Evolutionary conservation across 768 basidiomycete genomes (phyloP).

Genomic region (Suillus paluster): DNA sequence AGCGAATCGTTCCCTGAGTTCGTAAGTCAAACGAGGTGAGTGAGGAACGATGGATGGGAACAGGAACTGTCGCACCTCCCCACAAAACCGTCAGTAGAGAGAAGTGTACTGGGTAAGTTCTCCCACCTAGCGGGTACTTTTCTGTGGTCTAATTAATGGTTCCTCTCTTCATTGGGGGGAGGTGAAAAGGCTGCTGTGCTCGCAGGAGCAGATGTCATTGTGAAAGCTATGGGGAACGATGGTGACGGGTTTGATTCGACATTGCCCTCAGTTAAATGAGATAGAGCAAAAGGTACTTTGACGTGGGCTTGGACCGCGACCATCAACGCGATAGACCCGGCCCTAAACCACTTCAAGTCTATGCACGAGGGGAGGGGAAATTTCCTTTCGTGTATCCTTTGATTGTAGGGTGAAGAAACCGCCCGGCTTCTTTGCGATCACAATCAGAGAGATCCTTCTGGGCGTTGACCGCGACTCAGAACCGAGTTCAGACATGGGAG

Average conservation of each 20-base stretch:
- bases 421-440: no score
- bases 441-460: no score
- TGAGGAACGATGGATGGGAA: background rate
- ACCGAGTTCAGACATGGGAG: no score
- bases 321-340: constrained; percentile 28
- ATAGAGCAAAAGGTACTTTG: background rate
- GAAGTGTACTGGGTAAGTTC: no score
- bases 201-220: constrained; percentile 23
- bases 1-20: constrained; percentile 51
- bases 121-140: constrained; percentile 24
- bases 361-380: no score
- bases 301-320: constrained; percentile 8
- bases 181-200: constrained; percentile 35
- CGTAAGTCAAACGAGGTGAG: no score
- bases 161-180: constrained; percentile 22
- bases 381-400: no score
- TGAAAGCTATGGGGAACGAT: constrained; percentile 13
- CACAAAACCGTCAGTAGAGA: constrained; percentile 15
- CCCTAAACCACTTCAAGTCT: constrained; percentile 28
- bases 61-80: constrained; percentile 20
- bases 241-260: constrained; percentile 25
- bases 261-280: constrained; percentile 13
- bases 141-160: background rate
- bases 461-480: no score
- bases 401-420: no score